These are phyloP conservation scores for Fusarium torreyae DNA, from an alignment of 2,329 filamentous ascomycete genomes.

Conservation along the genomic window DNA sequence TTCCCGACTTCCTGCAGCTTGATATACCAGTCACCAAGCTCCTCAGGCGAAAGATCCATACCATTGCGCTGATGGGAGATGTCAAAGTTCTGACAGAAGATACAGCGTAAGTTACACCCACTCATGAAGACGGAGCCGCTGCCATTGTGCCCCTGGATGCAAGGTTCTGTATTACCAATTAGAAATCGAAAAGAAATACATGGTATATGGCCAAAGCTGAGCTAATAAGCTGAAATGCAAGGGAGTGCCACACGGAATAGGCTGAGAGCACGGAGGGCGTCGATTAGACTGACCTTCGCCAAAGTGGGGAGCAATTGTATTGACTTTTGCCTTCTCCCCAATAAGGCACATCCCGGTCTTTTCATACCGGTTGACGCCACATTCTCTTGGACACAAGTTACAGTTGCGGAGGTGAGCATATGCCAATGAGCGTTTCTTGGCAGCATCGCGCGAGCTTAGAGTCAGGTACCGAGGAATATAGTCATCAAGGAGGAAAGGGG, in stretches of 20 bases:
- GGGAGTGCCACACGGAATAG: slow-evolving; percentile 22
- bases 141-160: slow-evolving; percentile 85
- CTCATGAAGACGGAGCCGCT: slow-evolving; percentile 87
- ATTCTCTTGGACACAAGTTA: slow-evolving; percentile 84
- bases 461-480: slow-evolving; percentile 81
- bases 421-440: slow-evolving; percentile 80
- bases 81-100: slow-evolving; percentile 86
- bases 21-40: slow-evolving; percentile 85
- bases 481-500: slow-evolving; percentile 79
- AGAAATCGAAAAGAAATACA: slow-evolving; percentile 12
- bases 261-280: slow-evolving; percentile 10
- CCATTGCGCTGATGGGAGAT: slow-evolving; percentile 88
- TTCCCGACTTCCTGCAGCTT: slow-evolving; percentile 85
- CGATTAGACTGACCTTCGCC: slow-evolving; percentile 72
- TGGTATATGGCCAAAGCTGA: not conserved
- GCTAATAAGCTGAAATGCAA: slow-evolving; percentile 18
- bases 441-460: slow-evolving; percentile 76
- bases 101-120: slow-evolving; percentile 80
- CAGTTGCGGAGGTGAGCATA: slow-evolving; percentile 84
- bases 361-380: slow-evolving; percentile 86
- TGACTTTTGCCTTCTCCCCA: slow-evolving; percentile 82
- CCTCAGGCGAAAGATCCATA: slow-evolving; percentile 82
- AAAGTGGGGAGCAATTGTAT: slow-evolving; percentile 88
- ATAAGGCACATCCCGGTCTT: slow-evolving; percentile 84
- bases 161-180: slow-evolving; percentile 71